These are phyloP conservation scores for Plenodomus lindquistii DNA, from an alignment of 2,329 filamentous ascomycete species.

Conservation along the genomic window DNA sequence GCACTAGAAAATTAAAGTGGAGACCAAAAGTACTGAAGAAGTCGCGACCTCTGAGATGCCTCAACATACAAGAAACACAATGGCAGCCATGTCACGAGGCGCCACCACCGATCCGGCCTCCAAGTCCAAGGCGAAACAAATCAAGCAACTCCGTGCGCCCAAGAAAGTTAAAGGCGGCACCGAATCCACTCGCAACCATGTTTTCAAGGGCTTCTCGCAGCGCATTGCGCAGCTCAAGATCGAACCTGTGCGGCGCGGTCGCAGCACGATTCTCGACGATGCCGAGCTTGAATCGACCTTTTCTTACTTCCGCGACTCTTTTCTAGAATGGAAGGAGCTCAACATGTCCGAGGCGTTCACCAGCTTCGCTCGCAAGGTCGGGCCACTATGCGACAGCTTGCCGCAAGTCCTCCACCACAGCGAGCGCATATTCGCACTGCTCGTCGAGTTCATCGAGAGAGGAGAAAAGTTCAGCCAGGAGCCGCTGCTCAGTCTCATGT, in stretches of 20 bases:
- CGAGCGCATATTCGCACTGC: constrained; percentile 76
- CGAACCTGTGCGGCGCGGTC: constrained; percentile 88
- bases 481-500: constrained; percentile 82
- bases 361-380: constrained; percentile 73
- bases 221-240: constrained; percentile 92
- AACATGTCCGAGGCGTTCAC: constrained; percentile 85
- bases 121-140: constrained; percentile 20
- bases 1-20: constrained; percentile 38
- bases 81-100: constrained; percentile 51
- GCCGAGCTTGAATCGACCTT: constrained; percentile 74
- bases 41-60: not conserved
- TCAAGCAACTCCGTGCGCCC: constrained; percentile 51
- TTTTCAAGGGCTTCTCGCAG: constrained; percentile 88
- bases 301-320: constrained; percentile 83
- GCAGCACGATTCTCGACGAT: constrained; percentile 79
- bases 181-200: constrained; percentile 77
- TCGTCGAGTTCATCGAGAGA: constrained; percentile 75
- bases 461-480: constrained; percentile 82
- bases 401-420: constrained; percentile 92
- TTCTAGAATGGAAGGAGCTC: constrained; percentile 89
- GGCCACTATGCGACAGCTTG: constrained; percentile 82
- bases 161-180: constrained; percentile 71
- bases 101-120: constrained; percentile 18
- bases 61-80: constrained; percentile 24
- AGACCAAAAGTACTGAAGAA: constrained; percentile 12